Evolutionary conservation across 2,329 filamentous ascomycete species (phyloP), one percentile per base, ranked within the genome.

Genomic region (Teratosphaeria pseudoeucalypti): DNA sequence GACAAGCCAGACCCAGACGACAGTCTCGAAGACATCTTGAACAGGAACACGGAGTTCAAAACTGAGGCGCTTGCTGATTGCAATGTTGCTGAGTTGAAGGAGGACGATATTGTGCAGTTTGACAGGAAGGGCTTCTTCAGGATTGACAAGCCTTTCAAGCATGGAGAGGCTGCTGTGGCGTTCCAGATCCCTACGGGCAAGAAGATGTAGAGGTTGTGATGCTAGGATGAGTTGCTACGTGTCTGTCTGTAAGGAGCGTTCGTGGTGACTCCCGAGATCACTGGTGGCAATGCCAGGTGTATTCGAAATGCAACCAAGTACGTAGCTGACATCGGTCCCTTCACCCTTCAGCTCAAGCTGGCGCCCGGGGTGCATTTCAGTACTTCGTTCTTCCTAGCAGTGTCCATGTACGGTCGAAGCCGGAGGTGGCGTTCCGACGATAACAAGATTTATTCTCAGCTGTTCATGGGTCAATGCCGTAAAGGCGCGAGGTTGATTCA

Each of bases 111-210:
- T 63, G 90, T 97, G 67, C 94, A 97, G 78, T 88, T 97, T 54
- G 92, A 97, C 80, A 83, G 92, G 62, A 90, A 92, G 75, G 92
- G 92, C 1, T 97, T 90, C 77, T 97, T 89, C 79, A 82, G 92
- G 57, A 86, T 95, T 29, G 92, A 97, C 76, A 79, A 77, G 64
- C 76, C 83, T 12, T 82, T 81, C 61, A 73, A 75, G 63, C 80
- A 83, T 69, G 84, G 82, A 1, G 77, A 84, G 72, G 76, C 81
- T 32, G 82, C 82, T 34, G 80, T 88, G 23, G 79, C 87, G 60
- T 88, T 88, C 76, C 82, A 84, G 72, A 87, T 89, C 66, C 86
- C 86, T 3, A 88, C 85, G 9, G 85, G 85, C 32, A 86, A 84
- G 75, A 68, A 68, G 62, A 68, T 68, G 67, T 68, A 57, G 29